Base-by-base conservation (phyloP, 768 basidiomycete species). In the Candolleomyces aberdarensis region DNA sequence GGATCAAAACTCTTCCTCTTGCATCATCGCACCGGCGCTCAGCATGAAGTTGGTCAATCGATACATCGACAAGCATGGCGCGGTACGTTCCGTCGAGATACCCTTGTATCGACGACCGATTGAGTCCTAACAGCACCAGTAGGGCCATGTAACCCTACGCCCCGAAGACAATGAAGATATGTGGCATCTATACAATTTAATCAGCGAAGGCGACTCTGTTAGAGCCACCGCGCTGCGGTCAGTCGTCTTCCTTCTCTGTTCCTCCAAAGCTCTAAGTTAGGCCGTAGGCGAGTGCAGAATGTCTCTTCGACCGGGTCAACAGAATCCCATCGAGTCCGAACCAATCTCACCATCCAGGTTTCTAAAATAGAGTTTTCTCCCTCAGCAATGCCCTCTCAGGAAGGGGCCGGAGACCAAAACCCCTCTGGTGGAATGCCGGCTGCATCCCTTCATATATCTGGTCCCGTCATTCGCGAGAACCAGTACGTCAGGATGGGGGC, bases 101-200 rank as follows among this genome's bases (percentile, higher is more conserved):
- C 32, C 74, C 39, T 26, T 44, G 57, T 39, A 48, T 57, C 58
- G 19, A 26, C 47, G 57, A 13, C 48, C 56, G 65, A 72, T 68
- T 73, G 72, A 67, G 69, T 65, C 68, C 71, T 72, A 64, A 73
- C 68, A 74, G 66, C 60, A 47, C 63, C 53, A 56, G 7, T 68
- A 96, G 94, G 96, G 96, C 17, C 85, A 95, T 83, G 91, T 97
- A 63, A 93, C 87, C n/a, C 80, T 98, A 49, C 86, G 93, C 52
- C 96, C 96, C 5, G 95, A 99, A 72, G 96, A 98, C 67, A 94
- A 98, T 68, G 97, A 99, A 75, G 97, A 99, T 73, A 97, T 99
- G 91, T 99, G 96, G 96, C 97, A 99, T 81, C 80, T 98, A 31
- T 99, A 98, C 75, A 98, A 99, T 77, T 80, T 99, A 59, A 97